A percentile compares a stretch with the other conserved stretches of the same genome.
These are phyloP conservation scores for Lactuca sativa DNA, from an alignment of 129 eudicot species.

Conservation along the genomic window DNA sequence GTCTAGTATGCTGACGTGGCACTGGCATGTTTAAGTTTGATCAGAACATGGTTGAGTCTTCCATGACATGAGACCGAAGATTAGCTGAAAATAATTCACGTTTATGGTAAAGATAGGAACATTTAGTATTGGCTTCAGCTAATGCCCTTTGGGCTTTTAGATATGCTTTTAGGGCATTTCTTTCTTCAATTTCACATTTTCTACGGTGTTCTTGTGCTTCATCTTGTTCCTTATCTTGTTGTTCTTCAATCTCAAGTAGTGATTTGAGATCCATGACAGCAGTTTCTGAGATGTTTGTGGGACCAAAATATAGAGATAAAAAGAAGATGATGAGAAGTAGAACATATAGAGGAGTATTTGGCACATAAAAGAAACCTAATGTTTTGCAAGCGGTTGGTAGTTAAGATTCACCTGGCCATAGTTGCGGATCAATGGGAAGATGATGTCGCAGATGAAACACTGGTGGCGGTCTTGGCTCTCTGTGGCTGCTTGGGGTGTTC, in stretches of 20 bases:
- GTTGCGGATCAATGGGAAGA: too few relatives aligned
- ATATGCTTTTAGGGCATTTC: conserved; percentile 63
- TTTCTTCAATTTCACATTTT: conserved; percentile 72
- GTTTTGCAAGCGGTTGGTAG: too few relatives aligned
- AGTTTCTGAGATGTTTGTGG: conserved; percentile 20
- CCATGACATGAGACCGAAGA: conserved; percentile 48
- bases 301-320: too few relatives aligned
- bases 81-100: conserved; percentile 60
- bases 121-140: conserved; percentile 70
- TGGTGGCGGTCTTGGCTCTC: too few relatives aligned
- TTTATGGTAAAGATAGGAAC: conserved; percentile 52
- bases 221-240: conserved; percentile 69
- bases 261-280: conserved; percentile 47
- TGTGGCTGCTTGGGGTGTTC: too few relatives aligned
- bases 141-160: conserved; percentile 70
- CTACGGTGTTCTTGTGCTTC: conserved; percentile 74
- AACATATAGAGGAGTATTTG: too few relatives aligned
- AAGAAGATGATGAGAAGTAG: too few relatives aligned
- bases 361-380: too few relatives aligned
- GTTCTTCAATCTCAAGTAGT: conserved; percentile 57
- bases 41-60: conserved; percentile 47
- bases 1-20: conserved; percentile 34
- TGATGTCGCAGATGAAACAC: too few relatives aligned
- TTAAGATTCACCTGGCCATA: too few relatives aligned
- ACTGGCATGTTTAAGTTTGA: conserved; percentile 35